A percentile compares a stretch with the other conserved stretches of the same genome.
These are phyloP conservation scores for Curvularia lunata DNA, from an alignment of 2,329 filamentous ascomycete genomes.

Conservation along the genomic window DNA sequence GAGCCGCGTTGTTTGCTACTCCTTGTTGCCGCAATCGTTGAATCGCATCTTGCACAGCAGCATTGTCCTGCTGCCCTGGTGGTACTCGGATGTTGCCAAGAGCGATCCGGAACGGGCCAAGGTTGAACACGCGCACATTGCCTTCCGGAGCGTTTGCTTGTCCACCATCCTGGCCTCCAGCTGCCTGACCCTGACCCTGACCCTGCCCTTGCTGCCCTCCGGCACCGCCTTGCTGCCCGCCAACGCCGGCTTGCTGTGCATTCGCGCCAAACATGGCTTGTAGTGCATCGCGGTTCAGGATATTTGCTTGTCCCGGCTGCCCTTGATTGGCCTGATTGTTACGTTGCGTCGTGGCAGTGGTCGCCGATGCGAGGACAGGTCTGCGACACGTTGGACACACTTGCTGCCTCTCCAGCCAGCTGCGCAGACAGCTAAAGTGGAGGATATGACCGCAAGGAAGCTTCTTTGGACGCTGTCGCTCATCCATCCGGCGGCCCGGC, in stretches of 20 bases:
- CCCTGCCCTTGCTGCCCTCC: slow-evolving; percentile 26
- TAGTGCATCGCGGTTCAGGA: slow-evolving; percentile 24
- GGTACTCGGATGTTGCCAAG: slow-evolving; percentile 45
- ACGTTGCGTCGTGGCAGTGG: slow-evolving; percentile 33
- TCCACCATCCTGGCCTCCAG: slow-evolving; percentile 21
- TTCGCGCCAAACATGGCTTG: slow-evolving; percentile 30
- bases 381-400: slow-evolving; percentile 93
- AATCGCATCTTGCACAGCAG: slow-evolving; percentile 31
- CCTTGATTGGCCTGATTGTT: slow-evolving; percentile 37
- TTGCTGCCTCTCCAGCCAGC: slow-evolving; percentile 96
- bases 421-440: slow-evolving; percentile 91
- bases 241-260: slow-evolving; percentile 24
- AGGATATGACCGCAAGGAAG: slow-evolving; percentile 94
- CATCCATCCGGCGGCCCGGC: slow-evolving; percentile 64
- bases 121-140: slow-evolving; percentile 47
- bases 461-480: slow-evolving; percentile 90
- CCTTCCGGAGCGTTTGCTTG: slow-evolving; percentile 35
- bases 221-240: slow-evolving; percentile 25
- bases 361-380: slow-evolving; percentile 67
- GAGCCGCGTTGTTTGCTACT: slow-evolving; percentile 32
- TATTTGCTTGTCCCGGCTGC: slow-evolving; percentile 28
- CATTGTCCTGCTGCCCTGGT: slow-evolving; percentile 34
- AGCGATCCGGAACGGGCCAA: slow-evolving; percentile 45
- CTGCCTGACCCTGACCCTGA: slow-evolving; percentile 18
- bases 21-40: slow-evolving; percentile 34